These are phyloP conservation scores for Clarireedia sp. DNA, from an alignment of 2,329 filamentous ascomycete species.

Conservation along the genomic window DNA sequence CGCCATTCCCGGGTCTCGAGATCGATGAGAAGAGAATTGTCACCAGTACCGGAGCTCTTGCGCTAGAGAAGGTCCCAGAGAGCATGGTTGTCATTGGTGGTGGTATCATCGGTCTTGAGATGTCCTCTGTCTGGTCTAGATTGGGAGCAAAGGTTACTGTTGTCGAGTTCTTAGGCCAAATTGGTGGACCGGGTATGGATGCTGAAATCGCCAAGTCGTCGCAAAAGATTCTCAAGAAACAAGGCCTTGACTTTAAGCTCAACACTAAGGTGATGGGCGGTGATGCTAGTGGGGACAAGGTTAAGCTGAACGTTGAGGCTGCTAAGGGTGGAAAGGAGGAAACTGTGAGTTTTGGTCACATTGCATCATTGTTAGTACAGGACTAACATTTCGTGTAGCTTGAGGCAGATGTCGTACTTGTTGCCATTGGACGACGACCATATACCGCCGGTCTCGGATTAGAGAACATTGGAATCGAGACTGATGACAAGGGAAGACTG, in stretches of 20 bases:
- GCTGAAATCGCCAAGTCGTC: slow-evolving; percentile 81
- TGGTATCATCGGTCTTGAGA: slow-evolving; percentile 97
- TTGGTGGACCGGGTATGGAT: slow-evolving; percentile 97
- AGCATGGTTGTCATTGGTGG: slow-evolving; percentile 96
- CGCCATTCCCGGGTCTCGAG: slow-evolving; percentile 89
- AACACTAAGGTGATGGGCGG: slow-evolving; percentile 90
- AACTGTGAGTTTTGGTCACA: slow-evolving; percentile 49
- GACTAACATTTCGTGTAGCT: slow-evolving; percentile 45
- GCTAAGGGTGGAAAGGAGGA: slow-evolving; percentile 96
- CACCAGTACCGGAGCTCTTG: slow-evolving; percentile 90
- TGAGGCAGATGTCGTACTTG: slow-evolving; percentile 89
- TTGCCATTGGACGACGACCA: slow-evolving; percentile 90
- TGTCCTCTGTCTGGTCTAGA: slow-evolving; percentile 96
- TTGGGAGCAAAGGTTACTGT: slow-evolving; percentile 92
- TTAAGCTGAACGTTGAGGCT: slow-evolving; percentile 81
- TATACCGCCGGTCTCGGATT: slow-evolving; percentile 88
- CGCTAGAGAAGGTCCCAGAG: slow-evolving; percentile 84
- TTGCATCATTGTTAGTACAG: slow-evolving; percentile 7
- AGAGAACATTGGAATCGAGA: slow-evolving; percentile 87
- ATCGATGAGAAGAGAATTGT: slow-evolving; percentile 97
- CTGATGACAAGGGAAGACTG: slow-evolving; percentile 86
- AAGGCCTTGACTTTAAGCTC: slow-evolving; percentile 97
- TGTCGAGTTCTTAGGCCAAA: slow-evolving; percentile 92
- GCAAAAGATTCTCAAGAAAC: slow-evolving; percentile 91
- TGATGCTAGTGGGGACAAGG: slow-evolving; percentile 66